Base-by-base conservation (phyloP, 2,329 filamentous ascomycete species). In the Diaporthe vexans region DNA sequence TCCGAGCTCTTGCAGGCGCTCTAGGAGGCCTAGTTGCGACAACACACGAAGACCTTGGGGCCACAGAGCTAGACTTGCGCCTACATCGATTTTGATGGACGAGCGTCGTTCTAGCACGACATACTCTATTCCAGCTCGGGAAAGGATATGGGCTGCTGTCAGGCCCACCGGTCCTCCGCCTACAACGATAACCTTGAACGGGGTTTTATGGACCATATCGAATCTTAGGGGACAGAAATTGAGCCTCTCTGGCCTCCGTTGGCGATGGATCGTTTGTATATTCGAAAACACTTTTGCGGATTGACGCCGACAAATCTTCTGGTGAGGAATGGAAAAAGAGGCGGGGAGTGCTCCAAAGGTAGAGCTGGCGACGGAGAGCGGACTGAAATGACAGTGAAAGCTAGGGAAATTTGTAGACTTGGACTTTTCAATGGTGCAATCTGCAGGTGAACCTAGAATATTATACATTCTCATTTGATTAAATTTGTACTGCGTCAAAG, bases 51-150 rank as follows among this genome's bases (percentile, higher is more conserved):
- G 67, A 6, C 75, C 78, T 72, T 77, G 75, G 58, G 78, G 70
- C 77, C 79, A 75, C 67, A 86, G 74, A 21, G 82, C 77, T 68
- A 84, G 75, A 78, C 82, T 78, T 35, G 80, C 78, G 29, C 79
- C 78, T 17, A 80, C 79, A 73, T 83, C 78, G 46, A 78, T 72
- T 72, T 81, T 73, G 11, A 82, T 51, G 0, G 77, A 76, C 0
- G 75, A 29, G 1, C 81, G 79, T 11, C 78, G 74, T 67, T 86
- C 84, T 1, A 86, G 82, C 6, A 86, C 68, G 46, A 83, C 76
- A 13, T 83, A 86, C 65, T 85, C 81, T 56, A 86, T 82, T 11
- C 76, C 77, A 10, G 79, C 80, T 73, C 77, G 76, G n/a, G 78
- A 78, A 54, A 82, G 77, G 0, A 77, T 74, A 59, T 81, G 79